These are phyloP conservation scores for Hypoxylon sp. DNA, from an alignment of 2,329 filamentous ascomycete species.

Conservation along the genomic window DNA sequence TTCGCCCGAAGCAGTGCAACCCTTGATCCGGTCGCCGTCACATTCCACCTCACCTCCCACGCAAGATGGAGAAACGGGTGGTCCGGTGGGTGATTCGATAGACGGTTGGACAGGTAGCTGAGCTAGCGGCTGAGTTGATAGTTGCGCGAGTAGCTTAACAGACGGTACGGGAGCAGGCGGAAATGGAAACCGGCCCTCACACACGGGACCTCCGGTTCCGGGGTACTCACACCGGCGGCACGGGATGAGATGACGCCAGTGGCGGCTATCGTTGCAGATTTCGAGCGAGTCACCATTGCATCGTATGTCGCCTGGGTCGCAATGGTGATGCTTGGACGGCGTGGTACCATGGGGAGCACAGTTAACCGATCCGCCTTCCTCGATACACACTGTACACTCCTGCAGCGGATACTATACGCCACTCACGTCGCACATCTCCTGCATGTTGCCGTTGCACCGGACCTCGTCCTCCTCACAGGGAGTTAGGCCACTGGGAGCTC, in stretches of 20 bases:
- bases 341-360: conserved; percentile 15
- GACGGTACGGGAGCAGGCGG: not conserved
- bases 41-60: conserved; percentile 27
- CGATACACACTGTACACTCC: conserved; percentile 7
- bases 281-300: conserved; percentile 19
- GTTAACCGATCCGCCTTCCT: not conserved
- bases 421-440: conserved; percentile 19
- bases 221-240: conserved; percentile 8
- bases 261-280: conserved; percentile 3
- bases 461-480: not conserved
- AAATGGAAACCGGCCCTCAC: not conserved
- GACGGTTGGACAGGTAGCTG: not conserved
- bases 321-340: not conserved
- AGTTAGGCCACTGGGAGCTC: not conserved
- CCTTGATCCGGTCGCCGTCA: conserved; percentile 20
- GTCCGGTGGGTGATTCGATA: not conserved
- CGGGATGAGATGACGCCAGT: conserved; percentile 1
- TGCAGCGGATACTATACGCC: conserved; percentile 5
- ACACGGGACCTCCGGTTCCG: conserved; percentile 1
- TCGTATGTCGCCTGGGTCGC: not conserved
- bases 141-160: not conserved
- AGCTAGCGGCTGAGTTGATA: not conserved
- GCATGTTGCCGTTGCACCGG: conserved; percentile 18
- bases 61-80: not conserved
- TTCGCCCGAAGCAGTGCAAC: conserved; percentile 9